Base-by-base conservation (phyloP, 1,284 basidiomycete genomes). In the Takashimella koratensis region DNA sequence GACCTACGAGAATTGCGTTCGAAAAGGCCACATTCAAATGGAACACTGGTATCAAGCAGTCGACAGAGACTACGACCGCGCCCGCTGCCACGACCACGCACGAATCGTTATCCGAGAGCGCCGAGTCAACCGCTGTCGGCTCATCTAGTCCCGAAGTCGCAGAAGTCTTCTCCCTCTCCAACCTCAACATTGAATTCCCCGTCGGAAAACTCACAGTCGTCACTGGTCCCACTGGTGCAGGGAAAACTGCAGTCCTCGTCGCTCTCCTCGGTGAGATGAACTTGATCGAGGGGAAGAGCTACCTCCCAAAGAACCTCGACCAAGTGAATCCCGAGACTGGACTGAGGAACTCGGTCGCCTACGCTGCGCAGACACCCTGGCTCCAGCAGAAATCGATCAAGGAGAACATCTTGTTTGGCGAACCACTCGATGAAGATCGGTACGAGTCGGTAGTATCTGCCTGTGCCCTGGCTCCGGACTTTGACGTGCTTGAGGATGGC, bases 291-390 rank as follows among this genome's bases (percentile, higher is more conserved):
- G 88, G 88, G 0, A 66, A 72, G 4, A 83, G 86, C 8, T 73
- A 78, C 24, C 73, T 90, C 6, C 81, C 85, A 53, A 92, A 90
- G 67, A 77, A 85, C 69, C 75, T n/a, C 67, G 78, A 79, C 12
- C 77, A 76, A 40, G 77, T 87, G 3, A 83, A 88, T 70, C 41
- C 55, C 2, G 78, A 80, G 21, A 76, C 83, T 22, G 85, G 86
- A 0, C 73, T 87, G 30, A 82, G 82, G 64, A 86, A 90, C 62
- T 79, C 84, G 8, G 84, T 93, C 26, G 89, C 91, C 1, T 95
- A 93, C 65, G 87, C 80, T 43, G 84, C 89, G 1, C 93, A 96
- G 73, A 82, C 84, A 1, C 86, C 92, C 0, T 96, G 90, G 90
- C 78, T 96, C 27, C 79, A 83, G 47, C 82, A 79, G 50, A 78